These are phyloP conservation scores for Suhomyces choctaworum DNA, from an alignment of 1,139 yeast species.

Conservation along the genomic window DNA sequence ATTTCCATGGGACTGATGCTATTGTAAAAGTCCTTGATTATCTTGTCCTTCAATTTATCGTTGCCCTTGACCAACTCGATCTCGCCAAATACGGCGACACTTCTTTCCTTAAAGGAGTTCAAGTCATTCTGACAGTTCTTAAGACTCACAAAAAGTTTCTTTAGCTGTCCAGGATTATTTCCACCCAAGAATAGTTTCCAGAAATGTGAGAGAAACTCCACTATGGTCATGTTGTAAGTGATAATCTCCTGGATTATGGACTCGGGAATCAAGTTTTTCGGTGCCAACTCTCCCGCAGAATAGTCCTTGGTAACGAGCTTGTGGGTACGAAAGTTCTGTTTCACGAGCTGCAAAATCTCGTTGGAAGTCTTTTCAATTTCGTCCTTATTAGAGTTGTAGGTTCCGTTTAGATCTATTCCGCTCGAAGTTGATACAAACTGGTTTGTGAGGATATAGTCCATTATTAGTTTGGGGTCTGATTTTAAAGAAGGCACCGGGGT, in stretches of 20 bases:
- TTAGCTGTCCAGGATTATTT: slow-evolving; percentile 40
- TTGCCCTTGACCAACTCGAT: slow-evolving; percentile 22
- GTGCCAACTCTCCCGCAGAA: slow-evolving; percentile 15
- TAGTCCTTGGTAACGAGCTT: slow-evolving; percentile 28
- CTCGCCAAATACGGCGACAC: slow-evolving; percentile 10
- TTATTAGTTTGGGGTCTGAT: slow-evolving; percentile 23
- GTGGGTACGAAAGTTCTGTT: slow-evolving; percentile 56
- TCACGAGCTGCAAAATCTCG: slow-evolving; percentile 53
- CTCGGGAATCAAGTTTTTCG: slow-evolving; percentile 28
- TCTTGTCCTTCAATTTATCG: slow-evolving; percentile 37
- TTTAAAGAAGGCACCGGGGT: slow-evolving; percentile 5
- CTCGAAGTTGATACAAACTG: slow-evolving; percentile 18
- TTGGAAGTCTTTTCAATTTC: slow-evolving; percentile 49
- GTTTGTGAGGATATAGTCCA: slow-evolving; percentile 27
- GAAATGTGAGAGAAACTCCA: slow-evolving; percentile 47
- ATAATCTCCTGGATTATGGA: slow-evolving; percentile 36
- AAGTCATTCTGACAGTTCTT: slow-evolving; percentile 29
- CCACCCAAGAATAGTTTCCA: slow-evolving; percentile 43
- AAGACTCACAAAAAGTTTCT: slow-evolving; percentile 38
- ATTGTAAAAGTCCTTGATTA: slow-evolving; percentile 33
- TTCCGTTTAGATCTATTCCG: slow-evolving; percentile 45
- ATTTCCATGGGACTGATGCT: slow-evolving; percentile 31
- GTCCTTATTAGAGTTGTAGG: slow-evolving; percentile 32
- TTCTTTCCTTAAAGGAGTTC: slow-evolving; percentile 16
- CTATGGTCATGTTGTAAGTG: slow-evolving; percentile 39